These are phyloP conservation scores for Hemisphaericaspora lyxosophila DNA, from an alignment of 1,139 yeast species.

Conservation along the genomic window DNA sequence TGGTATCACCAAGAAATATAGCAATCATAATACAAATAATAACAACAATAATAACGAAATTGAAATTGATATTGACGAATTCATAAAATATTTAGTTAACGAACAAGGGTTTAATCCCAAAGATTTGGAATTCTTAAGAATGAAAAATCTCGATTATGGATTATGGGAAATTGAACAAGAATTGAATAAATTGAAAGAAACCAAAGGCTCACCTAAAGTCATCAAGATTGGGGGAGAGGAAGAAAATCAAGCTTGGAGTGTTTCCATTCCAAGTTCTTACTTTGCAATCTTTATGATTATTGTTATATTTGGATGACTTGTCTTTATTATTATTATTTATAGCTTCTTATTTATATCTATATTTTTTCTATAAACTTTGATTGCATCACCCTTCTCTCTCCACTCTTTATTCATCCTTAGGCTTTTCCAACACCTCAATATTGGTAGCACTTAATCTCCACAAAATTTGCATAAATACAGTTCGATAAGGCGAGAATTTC, in stretches of 20 bases:
- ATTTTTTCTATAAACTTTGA: not conserved
- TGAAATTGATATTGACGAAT: slow-evolving; percentile 28
- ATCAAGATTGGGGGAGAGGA: slow-evolving; percentile 40
- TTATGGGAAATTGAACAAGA: slow-evolving; percentile 39
- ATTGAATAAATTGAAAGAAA: slow-evolving; percentile 29
- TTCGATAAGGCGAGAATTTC: slow-evolving; percentile 63
- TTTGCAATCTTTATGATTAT: slow-evolving; percentile 8
- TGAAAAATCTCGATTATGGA: slow-evolving; percentile 32
- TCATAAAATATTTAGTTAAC: slow-evolving; percentile 28
- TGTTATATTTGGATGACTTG: slow-evolving; percentile 4
- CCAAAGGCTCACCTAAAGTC: slow-evolving; percentile 14
- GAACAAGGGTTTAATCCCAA: slow-evolving; percentile 29
- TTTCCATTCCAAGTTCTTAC: slow-evolving; percentile 5
- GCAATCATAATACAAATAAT: not conserved
- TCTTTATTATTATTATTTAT: not conserved
- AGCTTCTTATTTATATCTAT: slow-evolving; percentile 1
- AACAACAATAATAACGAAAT: slow-evolving; percentile 9
- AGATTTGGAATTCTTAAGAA: slow-evolving; percentile 29
- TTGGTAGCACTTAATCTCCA: slow-evolving; percentile 71
- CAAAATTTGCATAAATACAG: slow-evolving; percentile 66
- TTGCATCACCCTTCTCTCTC: not conserved
- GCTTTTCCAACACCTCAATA: slow-evolving; percentile 45
- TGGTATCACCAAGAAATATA: slow-evolving; percentile 4
- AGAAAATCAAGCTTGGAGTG: slow-evolving; percentile 2
- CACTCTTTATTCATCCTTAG: slow-evolving; percentile 6